Base-by-base conservation (phyloP, 2,329 filamentous ascomycete genomes). In the Lecanicillium sp. region DNA sequence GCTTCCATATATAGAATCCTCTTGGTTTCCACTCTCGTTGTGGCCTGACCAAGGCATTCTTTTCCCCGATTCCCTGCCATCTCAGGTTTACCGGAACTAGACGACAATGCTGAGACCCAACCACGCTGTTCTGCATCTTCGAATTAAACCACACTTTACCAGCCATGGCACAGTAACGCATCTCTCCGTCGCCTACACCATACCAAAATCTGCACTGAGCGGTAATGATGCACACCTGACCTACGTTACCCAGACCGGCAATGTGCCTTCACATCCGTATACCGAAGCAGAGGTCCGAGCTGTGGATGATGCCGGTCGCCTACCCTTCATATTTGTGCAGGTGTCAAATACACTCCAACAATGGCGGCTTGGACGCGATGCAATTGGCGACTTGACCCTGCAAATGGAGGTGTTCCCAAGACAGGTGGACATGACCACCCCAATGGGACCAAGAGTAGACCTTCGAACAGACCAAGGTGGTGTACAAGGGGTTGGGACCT, bases 391-490 rank as follows among this genome's bases (percentile, higher is more conserved):
- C n/a, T 17, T 47, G 28, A 37, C 29, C 10, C 29, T 47, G 10
- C 22, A 35, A 17, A 41, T 44, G 36, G 27, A 44, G 8, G 45
- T 47, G n/a, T 42, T 37, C 13, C 44, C 45, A 6, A 44, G 44
- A 14, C 31, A 42, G 10, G 41, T 44, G 28, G 41, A 44, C 9
- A 17, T 35, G 4, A 37, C 22, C 6, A 43, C 44, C 3, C 22
- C 46, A 12, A 33, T 42, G 13, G 44, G 46, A 9, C 46, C 42
- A 11, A 29, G 44, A 13, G 34, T 48, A 28, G 41, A 45, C 27
- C 28, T 48, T 9, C 41, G 44, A 13, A 18, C 27, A 12, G 39
- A 48, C 27, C 27, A 36, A n/a, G 40, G 36, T 20, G 40, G 40
- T 3, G n/a, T 42, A 2, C 17, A 32, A 5, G 45, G 44, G 9